Percentiles rank a stretch among this genome's conserved stretches.
Evolutionary conservation across 2,329 filamentous ascomycete genomes (phyloP).

Genomic region (Fusarium albidum): DNA sequence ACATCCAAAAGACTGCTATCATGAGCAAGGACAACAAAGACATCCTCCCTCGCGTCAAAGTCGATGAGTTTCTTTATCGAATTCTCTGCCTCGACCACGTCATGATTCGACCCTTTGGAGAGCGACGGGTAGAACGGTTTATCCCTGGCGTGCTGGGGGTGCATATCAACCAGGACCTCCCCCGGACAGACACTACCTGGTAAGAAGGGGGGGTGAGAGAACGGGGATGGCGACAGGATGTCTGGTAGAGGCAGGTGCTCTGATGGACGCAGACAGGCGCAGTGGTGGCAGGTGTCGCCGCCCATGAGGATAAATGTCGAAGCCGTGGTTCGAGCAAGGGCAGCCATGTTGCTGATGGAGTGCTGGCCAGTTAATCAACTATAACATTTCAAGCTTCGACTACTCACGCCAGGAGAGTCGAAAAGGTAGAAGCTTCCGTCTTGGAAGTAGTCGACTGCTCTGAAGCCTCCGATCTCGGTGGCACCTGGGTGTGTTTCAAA

Average conservation of each 20-base stretch:
- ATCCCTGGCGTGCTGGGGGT: neutral
- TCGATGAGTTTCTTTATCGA: slow-evolving; percentile 1
- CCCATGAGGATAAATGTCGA: slow-evolving; percentile 21
- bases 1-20: slow-evolving; percentile 3
- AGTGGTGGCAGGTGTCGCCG: slow-evolving; percentile 14
- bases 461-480: slow-evolving; percentile 13
- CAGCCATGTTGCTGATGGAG: slow-evolving; percentile 14
- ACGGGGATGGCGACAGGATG: neutral
- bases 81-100: slow-evolving; percentile 2
- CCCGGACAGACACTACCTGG: slow-evolving; percentile 5
- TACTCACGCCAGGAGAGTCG: slow-evolving; percentile 15
- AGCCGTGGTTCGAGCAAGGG: slow-evolving; percentile 15
- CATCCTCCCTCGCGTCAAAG: neutral
- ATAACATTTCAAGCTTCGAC: neutral
- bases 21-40: slow-evolving; percentile 10
- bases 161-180: neutral
- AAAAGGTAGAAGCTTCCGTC: slow-evolving; percentile 29
- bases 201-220: neutral
- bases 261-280: slow-evolving; percentile 15
- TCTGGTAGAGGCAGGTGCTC: neutral
- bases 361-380: slow-evolving; percentile 6
- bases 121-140: slow-evolving; percentile 3
- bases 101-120: neutral
- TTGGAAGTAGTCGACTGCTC: slow-evolving; percentile 20
- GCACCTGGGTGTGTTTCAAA: neutral